Evolutionary conservation across 1,284 basidiomycete genomes (phyloP), one percentile per base, ranked within the genome.

Genomic region (Fomitopsis betulina): DNA sequence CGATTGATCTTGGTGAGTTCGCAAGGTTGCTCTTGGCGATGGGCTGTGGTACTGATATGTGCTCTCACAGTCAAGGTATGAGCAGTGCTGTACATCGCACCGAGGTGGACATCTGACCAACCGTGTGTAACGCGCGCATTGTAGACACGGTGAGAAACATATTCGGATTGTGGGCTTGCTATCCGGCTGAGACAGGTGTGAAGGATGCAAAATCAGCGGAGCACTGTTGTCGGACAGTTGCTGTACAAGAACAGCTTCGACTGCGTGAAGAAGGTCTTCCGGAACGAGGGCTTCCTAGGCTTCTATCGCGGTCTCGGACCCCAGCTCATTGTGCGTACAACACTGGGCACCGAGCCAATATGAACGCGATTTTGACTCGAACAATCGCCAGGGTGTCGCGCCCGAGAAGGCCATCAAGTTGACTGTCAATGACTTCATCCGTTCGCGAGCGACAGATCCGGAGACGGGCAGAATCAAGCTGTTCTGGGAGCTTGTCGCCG

Each of bases 371-470:
- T 27, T 37, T 60, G 25, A 56, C 21, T 15, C 17, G 27, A 21
- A 33, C 8, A 30, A 38, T 40, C 43, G 33, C 27, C 70, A 94
- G 92, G 96, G 96, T 68, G 96, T 99, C 43, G 97, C 96, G 13
- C 96, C 96, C 13, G 96, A 99, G 75, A 99, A 97, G 77, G 94
- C 94, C 12, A 96, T 97, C 76, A 97, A 99, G 74, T 77, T 96
- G 59, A 97, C 96, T 2, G 89, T 99, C 63, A 99, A 99, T 78
- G 96, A 98, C 70, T 77, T 97, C 55, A 83, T 99, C 37, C 87
- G 96, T 56, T 81, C 85, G 19, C 83, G 86, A 58, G 86, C 89
- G 13, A 96, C 87, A 74, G 95, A 99, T 73, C 93, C 94, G 33
- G 93, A 96, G 72, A 98, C 96, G 7, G 97, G 97, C 23, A 83